Evolutionary conservation across 768 basidiomycete species (phyloP).

Genomic region (Tulasnella sp.): DNA sequence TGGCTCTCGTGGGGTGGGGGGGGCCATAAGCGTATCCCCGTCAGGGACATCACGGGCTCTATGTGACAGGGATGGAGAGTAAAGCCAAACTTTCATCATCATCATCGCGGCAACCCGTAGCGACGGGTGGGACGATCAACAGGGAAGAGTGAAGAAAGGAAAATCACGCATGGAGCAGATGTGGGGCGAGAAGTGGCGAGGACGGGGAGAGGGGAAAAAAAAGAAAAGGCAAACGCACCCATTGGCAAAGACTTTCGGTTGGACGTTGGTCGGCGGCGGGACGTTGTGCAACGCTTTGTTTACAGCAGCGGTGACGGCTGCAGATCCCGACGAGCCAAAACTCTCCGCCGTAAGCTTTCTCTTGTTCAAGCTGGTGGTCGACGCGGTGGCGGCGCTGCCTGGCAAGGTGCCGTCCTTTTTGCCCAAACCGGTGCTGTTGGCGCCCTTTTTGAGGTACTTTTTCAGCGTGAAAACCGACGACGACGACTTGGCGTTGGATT

Average conservation of each 20-base stretch:
- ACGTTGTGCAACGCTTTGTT: slow-evolving; percentile 27
- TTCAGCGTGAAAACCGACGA: background rate
- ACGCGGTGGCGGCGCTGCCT: background rate
- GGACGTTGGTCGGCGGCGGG: slow-evolving; percentile 20
- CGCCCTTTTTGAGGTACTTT: background rate
- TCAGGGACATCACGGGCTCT: slow-evolving; percentile 1
- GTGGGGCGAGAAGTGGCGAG: too few relatives aligned
- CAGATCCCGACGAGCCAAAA: slow-evolving; percentile 8
- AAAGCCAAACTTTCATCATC: background rate
- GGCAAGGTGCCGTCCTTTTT: background rate
- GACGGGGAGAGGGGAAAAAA: background rate
- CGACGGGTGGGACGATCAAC: background rate
- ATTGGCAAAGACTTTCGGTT: slow-evolving; percentile 28
- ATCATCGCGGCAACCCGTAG: background rate
- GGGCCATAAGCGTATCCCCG: background rate
- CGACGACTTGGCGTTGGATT: background rate
- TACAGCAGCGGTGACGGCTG: slow-evolving; percentile 1
- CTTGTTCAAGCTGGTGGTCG: slow-evolving; percentile 1
- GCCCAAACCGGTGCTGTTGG: background rate
- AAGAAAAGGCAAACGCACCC: slow-evolving; percentile 14
- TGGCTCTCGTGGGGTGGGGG: background rate
- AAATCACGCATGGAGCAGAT: too few relatives aligned
- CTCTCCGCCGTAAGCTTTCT: background rate
- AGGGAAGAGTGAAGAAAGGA: too few relatives aligned
- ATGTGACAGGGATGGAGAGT: background rate